A percentile compares a stretch with the other conserved stretches of the same genome.
Conservation (phyloP, 495 filamentous ascomycete genomes). For the Podospora pseudoanserina region DNA sequence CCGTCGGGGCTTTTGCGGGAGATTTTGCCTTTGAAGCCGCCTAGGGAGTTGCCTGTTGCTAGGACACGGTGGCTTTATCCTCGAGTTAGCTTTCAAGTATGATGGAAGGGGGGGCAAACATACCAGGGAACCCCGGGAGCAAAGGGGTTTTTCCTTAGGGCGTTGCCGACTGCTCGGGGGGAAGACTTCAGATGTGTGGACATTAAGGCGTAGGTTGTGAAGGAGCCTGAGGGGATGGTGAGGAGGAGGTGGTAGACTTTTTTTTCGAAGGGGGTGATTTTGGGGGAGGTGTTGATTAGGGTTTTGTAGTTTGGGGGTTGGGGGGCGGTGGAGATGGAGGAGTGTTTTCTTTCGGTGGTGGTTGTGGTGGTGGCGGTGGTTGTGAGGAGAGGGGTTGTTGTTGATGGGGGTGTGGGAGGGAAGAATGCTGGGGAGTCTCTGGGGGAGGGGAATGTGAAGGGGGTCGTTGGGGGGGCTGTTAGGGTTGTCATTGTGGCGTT, state of each 20-base stretch:
- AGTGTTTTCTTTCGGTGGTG: conserved; percentile 3
- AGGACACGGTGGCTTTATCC: conserved; percentile 44
- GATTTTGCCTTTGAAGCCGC: conserved; percentile 50
- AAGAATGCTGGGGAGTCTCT: conserved; percentile 6
- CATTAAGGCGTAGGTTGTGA: conserved; percentile 71
- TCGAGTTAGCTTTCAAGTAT: no score
- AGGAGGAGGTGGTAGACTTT: conserved; percentile 52
- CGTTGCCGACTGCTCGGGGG: conserved; percentile 76
- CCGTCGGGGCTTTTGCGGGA: conserved; percentile 27
- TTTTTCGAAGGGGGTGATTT: conserved; percentile 54
- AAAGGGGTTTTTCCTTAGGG: conserved; percentile 67
- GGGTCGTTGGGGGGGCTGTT: background rate
- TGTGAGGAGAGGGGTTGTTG: conserved; percentile 9
- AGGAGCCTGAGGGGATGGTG: conserved; percentile 59
- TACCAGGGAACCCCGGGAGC: conserved; percentile 58
- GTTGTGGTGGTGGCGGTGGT: conserved; percentile 7
- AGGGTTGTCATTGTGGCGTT: background rate
- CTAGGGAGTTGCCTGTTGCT: conserved; percentile 42
- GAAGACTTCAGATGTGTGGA: conserved; percentile 63
- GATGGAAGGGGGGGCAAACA: background rate
- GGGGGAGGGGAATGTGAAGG: background rate
- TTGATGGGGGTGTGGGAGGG: conserved; percentile 5
- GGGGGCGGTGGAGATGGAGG: conserved; percentile 6
- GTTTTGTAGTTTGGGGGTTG: conserved; percentile 5
- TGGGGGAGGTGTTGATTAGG: conserved; percentile 24